Evolutionary conservation across 352 stramenopile species (phyloP).

Genomic region (Globisporangium radiosum): DNA sequence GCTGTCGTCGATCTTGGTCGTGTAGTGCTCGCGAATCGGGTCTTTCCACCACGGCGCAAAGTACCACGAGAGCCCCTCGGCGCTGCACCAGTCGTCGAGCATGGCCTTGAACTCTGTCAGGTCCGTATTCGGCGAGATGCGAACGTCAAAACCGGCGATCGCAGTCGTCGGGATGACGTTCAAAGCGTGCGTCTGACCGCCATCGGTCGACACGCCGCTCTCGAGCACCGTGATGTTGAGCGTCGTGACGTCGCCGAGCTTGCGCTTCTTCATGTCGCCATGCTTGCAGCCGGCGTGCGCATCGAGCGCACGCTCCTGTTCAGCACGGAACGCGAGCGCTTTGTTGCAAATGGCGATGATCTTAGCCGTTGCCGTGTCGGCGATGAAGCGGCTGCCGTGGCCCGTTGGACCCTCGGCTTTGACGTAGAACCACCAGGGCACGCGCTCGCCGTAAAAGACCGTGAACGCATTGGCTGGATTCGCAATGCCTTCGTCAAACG

Average conservation of each 20-base stretch:
- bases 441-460: constrained; percentile 95
- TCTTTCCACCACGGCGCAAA: constrained; percentile 24
- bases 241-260: constrained; percentile 91
- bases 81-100: constrained; percentile 85
- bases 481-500: constrained; percentile 94
- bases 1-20: constrained; percentile 34
- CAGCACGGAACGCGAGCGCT: constrained; percentile 82
- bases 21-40: constrained; percentile 46
- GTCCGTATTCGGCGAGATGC: constrained; percentile 83
- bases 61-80: constrained; percentile 74
- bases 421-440: constrained; percentile 90
- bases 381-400: constrained; percentile 93
- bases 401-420: constrained; percentile 71
- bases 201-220: constrained; percentile 75
- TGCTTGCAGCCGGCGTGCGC: constrained; percentile 84
- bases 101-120: constrained; percentile 78
- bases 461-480: constrained; percentile 88
- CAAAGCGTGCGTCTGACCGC: constrained; percentile 78
- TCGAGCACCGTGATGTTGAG: constrained; percentile 92
- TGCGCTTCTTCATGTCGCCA: constrained; percentile 86
- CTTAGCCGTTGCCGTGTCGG: constrained; percentile 93
- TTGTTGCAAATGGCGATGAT: constrained; percentile 87
- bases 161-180: constrained; percentile 92
- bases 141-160: constrained; percentile 89
- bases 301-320: constrained; percentile 82